phyloP scores from a whole-genome alignment of 768 basidiomycete genomes.

The Mycena rebaudengoi region DNA sequence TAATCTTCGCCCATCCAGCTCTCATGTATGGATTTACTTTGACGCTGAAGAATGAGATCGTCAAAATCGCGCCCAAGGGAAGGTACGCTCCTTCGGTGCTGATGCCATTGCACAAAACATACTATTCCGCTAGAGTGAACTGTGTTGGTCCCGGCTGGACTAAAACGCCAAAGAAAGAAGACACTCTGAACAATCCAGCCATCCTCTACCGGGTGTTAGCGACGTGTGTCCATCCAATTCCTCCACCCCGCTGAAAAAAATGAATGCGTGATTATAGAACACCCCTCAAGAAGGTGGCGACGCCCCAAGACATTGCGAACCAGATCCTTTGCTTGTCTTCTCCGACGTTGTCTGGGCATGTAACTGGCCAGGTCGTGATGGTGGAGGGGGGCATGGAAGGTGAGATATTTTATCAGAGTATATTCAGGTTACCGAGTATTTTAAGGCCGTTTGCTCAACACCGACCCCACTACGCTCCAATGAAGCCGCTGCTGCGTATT shows the following conservation, averaged over 20 bases:
- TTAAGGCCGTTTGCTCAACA: too few species aligned
- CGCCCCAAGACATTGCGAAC: slow-evolving; percentile 68
- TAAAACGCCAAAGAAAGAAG: slow-evolving; percentile 68
- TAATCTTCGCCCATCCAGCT: slow-evolving; percentile 49
- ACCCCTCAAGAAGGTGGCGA: slow-evolving; percentile 74
- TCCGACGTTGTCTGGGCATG: slow-evolving; percentile 68
- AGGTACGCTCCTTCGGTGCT: too few species aligned
- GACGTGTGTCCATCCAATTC: slow-evolving; percentile 65
- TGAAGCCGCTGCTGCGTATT: too few species aligned
- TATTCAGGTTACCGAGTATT: too few species aligned
- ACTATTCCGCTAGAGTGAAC: too few species aligned
- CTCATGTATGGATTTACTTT: slow-evolving; percentile 78
- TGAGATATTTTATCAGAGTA: slow-evolving; percentile 23
- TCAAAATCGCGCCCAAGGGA: slow-evolving; percentile 73
- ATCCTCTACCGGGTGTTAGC: slow-evolving; percentile 68
- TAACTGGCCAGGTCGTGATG: slow-evolving; percentile 76
- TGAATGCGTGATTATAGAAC: slow-evolving; percentile 54
- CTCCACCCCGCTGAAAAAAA: background rate
- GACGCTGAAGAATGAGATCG: slow-evolving; percentile 83
- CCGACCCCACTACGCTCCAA: too few species aligned
- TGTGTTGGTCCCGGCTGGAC: slow-evolving; percentile 76
- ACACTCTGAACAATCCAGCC: slow-evolving; percentile 61
- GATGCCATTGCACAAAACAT: too few species aligned
- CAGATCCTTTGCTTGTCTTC: slow-evolving; percentile 73
- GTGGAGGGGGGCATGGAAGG: slow-evolving; percentile 86